These are phyloP conservation scores for Solanum chilense DNA, from an alignment of 257 asterid genomes.

Conservation along the genomic window DNA sequence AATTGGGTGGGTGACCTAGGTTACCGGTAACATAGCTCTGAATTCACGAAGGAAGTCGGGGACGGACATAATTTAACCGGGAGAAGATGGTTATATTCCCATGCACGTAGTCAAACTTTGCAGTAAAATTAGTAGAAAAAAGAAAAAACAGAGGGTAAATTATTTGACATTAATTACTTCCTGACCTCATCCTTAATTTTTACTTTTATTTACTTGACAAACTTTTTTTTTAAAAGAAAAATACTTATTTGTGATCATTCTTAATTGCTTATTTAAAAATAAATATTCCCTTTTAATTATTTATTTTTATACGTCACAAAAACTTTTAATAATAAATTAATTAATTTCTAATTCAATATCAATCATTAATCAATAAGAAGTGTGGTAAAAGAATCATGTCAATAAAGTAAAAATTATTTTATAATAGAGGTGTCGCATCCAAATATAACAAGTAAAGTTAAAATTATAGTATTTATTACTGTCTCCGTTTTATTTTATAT, in stretches of 20 bases:
- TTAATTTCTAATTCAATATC: too few relatives aligned
- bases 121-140: background rate
- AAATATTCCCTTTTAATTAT: too few relatives aligned
- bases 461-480: too few relatives aligned
- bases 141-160: conserved; percentile 1
- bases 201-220: background rate
- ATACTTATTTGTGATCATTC: too few relatives aligned
- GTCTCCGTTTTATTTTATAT: rapidly evolving
- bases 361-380: too few relatives aligned
- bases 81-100: conserved; percentile 4
- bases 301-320: too few relatives aligned
- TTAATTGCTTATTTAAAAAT: too few relatives aligned
- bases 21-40: conserved; percentile 2
- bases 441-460: too few relatives aligned
- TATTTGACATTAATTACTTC: conserved; percentile 20
- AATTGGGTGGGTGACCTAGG: background rate
- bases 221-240: background rate
- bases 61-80: conserved; percentile 24
- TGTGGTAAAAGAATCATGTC: too few relatives aligned
- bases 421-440: background rate
- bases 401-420: too few relatives aligned
- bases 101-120: background rate
- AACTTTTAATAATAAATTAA: too few relatives aligned
- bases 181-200: background rate
- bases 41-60: background rate